Percentiles rank a stretch among this genome's conserved stretches.
Conservation (phyloP, 192 early-diverging fungal genomes). For the Lunasporangiospora selenospora region DNA sequence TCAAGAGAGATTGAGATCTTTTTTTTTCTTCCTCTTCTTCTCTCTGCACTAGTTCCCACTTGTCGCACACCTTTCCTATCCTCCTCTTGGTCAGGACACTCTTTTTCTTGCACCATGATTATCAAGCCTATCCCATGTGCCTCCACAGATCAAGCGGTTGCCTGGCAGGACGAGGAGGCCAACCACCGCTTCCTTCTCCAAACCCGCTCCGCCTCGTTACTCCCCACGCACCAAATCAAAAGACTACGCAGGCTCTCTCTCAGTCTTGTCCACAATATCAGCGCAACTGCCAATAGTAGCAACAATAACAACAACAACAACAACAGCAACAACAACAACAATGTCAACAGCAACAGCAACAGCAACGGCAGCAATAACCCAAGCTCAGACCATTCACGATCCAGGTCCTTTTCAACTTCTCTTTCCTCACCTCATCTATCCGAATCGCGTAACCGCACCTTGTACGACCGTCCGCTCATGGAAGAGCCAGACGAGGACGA, state of each 20-base stretch:
- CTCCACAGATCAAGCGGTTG: slow-evolving; percentile 24
- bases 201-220: slow-evolving; percentile 25
- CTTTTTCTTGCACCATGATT: slow-evolving; percentile 14
- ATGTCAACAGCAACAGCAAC: not conserved
- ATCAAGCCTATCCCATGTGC: slow-evolving; percentile 34
- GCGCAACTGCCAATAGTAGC: not conserved
- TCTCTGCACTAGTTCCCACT: too few species aligned
- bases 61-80: too few species aligned
- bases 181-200: slow-evolving; percentile 47
- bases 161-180: slow-evolving; percentile 47
- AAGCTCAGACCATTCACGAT: not conserved
- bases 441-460: too few species aligned
- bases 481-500: too few species aligned
- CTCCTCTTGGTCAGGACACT: too few species aligned
- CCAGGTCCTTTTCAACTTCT: too few species aligned
- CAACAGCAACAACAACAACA: not conserved
- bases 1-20: too few species aligned
- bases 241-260: slow-evolving; percentile 32
- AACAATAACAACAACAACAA: not conserved
- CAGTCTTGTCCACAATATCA: slow-evolving; percentile 23
- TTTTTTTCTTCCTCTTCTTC: too few species aligned
- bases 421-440: too few species aligned
- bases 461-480: too few species aligned
- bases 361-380: slow-evolving; percentile 1
- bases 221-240: slow-evolving; percentile 41